Evolutionary conservation across 2,329 filamentous ascomycete species (phyloP), one percentile per base, ranked within the genome.

Genomic region (Diaporthe humulicola): DNA sequence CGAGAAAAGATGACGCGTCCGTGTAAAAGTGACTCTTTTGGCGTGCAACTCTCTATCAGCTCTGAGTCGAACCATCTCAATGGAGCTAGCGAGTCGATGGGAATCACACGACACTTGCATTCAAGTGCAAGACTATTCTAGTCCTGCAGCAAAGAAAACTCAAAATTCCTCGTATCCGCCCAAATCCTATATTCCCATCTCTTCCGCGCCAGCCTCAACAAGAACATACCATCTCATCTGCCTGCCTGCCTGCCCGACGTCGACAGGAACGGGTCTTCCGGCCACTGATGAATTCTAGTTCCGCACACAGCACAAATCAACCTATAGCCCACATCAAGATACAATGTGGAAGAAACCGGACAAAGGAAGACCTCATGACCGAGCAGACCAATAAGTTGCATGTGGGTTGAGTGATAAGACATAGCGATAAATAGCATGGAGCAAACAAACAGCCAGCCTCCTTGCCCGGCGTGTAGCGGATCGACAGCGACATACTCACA

Each of bases 391-490:
- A n/a, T 28, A 42, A 60, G 58, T n/a, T 60, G 57, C n/a, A n/a
- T n/a, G n/a, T n/a, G n/a, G n/a, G n/a, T 14, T 25, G 22, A 9
- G 52, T 52, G 19, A 52, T 28, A 10, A 28, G 50, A 52, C 50
- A 12, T 9, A 33, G 7, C 8, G 30, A 36, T 7, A 10, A 14
- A 50, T n/a, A n/a, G 45, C 45, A 50, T 10, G 45, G 45, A n/a
- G 45, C 19, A 17, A 50, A 54, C 25, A 54, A 15, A 54, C 50
- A 17, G 19, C 42, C 42, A 48, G 22, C 45, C 45, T 50, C 19
- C 28, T 56, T 30, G 48, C 38, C 60, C 61, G 61, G 42, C 45
- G 42, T 36, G 61, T 50, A 36, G 61, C 61, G 61, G 61, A 50
- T 50, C 42, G 61, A 36, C 42, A 50, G 8, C 28, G 61, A 50